Evolutionary conservation across 768 basidiomycete genomes (phyloP).

Genomic region (Boletus edulis): DNA sequence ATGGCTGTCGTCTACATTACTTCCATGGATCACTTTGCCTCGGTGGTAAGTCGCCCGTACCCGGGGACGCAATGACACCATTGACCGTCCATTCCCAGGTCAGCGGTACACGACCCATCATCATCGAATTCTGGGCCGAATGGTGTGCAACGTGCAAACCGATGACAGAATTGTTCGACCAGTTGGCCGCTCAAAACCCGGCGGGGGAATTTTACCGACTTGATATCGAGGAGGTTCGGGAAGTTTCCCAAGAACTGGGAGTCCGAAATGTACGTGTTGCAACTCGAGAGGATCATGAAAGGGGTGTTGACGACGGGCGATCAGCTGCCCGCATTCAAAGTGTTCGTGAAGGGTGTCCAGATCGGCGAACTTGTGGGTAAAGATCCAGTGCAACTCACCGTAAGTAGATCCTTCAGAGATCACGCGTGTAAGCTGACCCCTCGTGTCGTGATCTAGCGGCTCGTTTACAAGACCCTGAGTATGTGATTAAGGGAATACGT

Average conservation of each 20-base stretch:
- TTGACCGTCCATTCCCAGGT: conserved; percentile 18
- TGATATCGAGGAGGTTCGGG: conserved; percentile 29
- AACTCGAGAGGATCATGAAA: conserved; percentile 13
- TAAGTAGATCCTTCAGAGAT: conserved; percentile 11
- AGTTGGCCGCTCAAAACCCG: conserved; percentile 28
- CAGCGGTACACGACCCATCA: conserved; percentile 20
- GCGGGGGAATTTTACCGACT: conserved; percentile 28
- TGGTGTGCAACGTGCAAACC: conserved; percentile 27
- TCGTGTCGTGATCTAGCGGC: conserved; percentile 22
- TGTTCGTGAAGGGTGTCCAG: conserved; percentile 30
- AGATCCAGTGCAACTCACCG: conserved; percentile 23
- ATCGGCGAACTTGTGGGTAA: conserved; percentile 30
- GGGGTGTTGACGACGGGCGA: conserved; percentile 11
- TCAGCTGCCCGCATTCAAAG: conserved; percentile 31
- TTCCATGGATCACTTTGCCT: conserved; percentile 26
- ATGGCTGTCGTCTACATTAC: conserved; percentile 27
- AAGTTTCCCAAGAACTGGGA: conserved; percentile 21
- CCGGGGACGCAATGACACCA: neutral
- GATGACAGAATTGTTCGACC: conserved; percentile 21
- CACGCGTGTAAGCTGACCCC: conserved; percentile 17
- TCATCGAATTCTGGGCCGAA: conserved; percentile 34
- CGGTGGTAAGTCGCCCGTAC: conserved; percentile 15
- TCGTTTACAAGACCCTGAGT: conserved; percentile 27
- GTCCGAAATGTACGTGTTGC: conserved; percentile 22
- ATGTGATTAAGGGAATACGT: conserved; percentile 17